Base-by-base conservation (phyloP, 2,329 filamentous ascomycete species). In the Nemania sp. region DNA sequence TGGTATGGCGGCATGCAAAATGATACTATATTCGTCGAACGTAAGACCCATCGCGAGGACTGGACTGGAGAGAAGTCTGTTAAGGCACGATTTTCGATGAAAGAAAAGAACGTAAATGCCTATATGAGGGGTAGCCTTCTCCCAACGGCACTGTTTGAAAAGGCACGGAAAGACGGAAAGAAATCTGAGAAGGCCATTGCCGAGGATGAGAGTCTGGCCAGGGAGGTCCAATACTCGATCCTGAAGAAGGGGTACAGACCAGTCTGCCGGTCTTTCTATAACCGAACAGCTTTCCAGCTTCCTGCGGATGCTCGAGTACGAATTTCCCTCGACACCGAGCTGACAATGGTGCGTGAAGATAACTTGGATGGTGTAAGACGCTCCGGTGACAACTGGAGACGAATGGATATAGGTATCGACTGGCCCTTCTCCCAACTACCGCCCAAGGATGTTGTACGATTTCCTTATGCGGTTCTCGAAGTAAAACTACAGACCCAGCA, bases 21-120 rank as follows among this genome's bases (percentile, higher is more conserved):
- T 61, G 94, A 98, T 77, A 96, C 93, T 62, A 97, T 98, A 65
- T 99, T 98, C 77, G 92, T 99, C 26, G 96, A 99, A 84, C 89
- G 96, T 70, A 99, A 99, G 83, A 99, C 96, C 0, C 96, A 99
- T 83, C 91, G 96, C 45, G 96, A 99, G 80, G 96, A 99, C 80
- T 99, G 96, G 96, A 99, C 96, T 0, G 96, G 96, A 66, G 96
- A 99, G 80, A 97, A 98, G 83, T 98, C 95, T 1, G 96, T 99
- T 82, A 99, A 99, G 84, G 95, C 96, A 51, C 92, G 96, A 51
- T 99, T 99, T 77, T 87, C 92, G 8, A 86, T 96, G 72, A 98
- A 99, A 84, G 96, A 99, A 83, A 99, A 99, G 86, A 93, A 98
- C 70, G 92, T 99, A 77, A 98, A 98, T 77, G 87, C 93, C 15